Evolutionary conservation across 495 filamentous ascomycete species (phyloP).

Genomic region (Penicillium turbatum): DNA sequence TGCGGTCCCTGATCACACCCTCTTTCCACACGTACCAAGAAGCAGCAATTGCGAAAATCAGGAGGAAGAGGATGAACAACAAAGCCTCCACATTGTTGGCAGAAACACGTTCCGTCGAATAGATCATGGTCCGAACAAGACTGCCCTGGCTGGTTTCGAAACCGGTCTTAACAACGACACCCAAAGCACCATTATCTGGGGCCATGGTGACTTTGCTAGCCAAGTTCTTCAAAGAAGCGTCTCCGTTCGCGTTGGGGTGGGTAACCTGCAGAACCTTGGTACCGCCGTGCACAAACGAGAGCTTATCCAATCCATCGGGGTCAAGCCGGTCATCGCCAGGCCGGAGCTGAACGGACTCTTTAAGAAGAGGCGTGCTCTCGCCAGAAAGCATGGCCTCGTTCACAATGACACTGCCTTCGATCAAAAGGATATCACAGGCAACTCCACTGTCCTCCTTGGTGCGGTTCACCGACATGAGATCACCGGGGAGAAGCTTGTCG

Average conservation of each 20-base stretch:
- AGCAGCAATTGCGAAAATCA: slow-evolving; percentile 93
- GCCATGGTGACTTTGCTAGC: slow-evolving; percentile 68
- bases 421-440: slow-evolving; percentile 92
- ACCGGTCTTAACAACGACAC: slow-evolving; percentile 92
- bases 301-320: slow-evolving; percentile 90
- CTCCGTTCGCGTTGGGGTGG: slow-evolving; percentile 67
- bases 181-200: slow-evolving; percentile 91
- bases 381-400: slow-evolving; percentile 99
- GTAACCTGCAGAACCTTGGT: slow-evolving; percentile 97
- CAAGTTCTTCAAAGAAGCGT: slow-evolving; percentile 56
- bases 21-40: slow-evolving; percentile 99
- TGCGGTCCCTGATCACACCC: slow-evolving; percentile 86
- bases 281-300: slow-evolving; percentile 90
- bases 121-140: slow-evolving; percentile 98
- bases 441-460: slow-evolving; percentile 97
- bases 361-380: slow-evolving; percentile 93
- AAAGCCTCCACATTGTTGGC: slow-evolving; percentile 94
- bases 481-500: slow-evolving; percentile 92
- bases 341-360: slow-evolving; percentile 91
- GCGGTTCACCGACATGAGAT: slow-evolving; percentile 87
- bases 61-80: slow-evolving; percentile 92
- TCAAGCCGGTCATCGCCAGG: slow-evolving; percentile 82
- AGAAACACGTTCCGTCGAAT: slow-evolving; percentile 96
- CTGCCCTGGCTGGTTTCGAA: slow-evolving; percentile 99
- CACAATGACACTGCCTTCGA: slow-evolving; percentile 94